Conservation (phyloP, 805 yeast species). For the Schizosaccharomyces cryophilus region DNA sequence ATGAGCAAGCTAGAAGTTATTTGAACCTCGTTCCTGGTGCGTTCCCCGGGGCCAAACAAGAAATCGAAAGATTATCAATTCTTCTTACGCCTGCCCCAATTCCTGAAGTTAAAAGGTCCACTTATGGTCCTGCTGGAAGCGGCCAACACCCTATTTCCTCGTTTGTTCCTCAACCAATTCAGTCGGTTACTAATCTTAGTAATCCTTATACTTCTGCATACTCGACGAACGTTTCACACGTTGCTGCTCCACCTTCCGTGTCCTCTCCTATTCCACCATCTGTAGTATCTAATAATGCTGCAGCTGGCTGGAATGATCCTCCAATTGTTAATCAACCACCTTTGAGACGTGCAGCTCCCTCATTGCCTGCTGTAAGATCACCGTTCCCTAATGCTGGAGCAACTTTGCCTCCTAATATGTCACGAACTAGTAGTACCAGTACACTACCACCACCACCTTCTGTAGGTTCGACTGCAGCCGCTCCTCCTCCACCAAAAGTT, state of each 20-base stretch:
- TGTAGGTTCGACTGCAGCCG: slow-evolving; percentile 3
- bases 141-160: neutral
- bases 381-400: slow-evolving; percentile 9
- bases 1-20: slow-evolving; percentile 53
- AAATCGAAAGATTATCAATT: slow-evolving; percentile 60
- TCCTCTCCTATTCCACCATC: neutral
- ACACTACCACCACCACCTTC: slow-evolving; percentile 7
- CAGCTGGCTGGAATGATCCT: slow-evolving; percentile 10
- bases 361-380: slow-evolving; percentile 10
- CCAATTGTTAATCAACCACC: slow-evolving; percentile 6
- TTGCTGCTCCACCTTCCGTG: slow-evolving; percentile 6
- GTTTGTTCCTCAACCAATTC: neutral
- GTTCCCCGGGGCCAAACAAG: slow-evolving; percentile 40
- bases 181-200: slow-evolving; percentile 5
- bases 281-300: slow-evolving; percentile 4
- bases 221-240: too few relatives aligned
- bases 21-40: slow-evolving; percentile 49
- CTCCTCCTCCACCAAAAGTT: slow-evolving; percentile 6
- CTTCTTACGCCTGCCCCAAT: slow-evolving; percentile 9
- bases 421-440: neutral
- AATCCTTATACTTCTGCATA: neutral
- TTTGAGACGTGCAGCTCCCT: slow-evolving; percentile 9
- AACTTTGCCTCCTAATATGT: slow-evolving; percentile 7
- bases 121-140: neutral
- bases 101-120: neutral